A percentile compares a stretch with the other conserved stretches of the same genome.
These are phyloP conservation scores for Ceriops tagal DNA, from an alignment of 345 rosid genomes.

Conservation along the genomic window DNA sequence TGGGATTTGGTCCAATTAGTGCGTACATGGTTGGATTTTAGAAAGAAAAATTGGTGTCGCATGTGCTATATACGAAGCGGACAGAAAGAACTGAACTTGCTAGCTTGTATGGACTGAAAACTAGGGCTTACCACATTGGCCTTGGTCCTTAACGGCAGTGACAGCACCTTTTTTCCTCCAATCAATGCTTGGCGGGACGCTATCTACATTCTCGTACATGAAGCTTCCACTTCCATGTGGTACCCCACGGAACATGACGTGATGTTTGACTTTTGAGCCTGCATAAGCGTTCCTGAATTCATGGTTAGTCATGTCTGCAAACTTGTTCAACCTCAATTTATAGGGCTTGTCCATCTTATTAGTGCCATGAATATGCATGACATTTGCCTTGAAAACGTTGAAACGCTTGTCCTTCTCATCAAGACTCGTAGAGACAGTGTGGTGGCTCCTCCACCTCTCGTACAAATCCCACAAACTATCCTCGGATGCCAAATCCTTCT, in stretches of 20 bases:
- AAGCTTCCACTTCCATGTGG: conserved; percentile 41
- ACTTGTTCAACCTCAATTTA: conserved; percentile 79
- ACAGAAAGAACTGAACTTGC: not conserved
- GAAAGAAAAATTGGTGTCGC: too few species aligned
- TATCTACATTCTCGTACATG: conserved; percentile 46
- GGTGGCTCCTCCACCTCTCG: conserved; percentile 87
- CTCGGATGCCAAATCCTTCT: conserved; percentile 58
- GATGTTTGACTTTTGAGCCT: conserved; percentile 71
- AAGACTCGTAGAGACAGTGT: conserved; percentile 60
- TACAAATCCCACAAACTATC: conserved; percentile 70
- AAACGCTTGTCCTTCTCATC: conserved; percentile 62
- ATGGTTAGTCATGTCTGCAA: conserved; percentile 78
- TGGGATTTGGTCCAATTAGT: too few species aligned
- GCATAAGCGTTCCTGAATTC: conserved; percentile 61
- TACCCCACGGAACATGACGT: conserved; percentile 50
- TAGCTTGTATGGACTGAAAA: not conserved
- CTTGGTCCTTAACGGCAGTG: conserved; percentile 71
- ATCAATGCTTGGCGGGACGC: conserved; percentile 51
- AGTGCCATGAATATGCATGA: conserved; percentile 59
- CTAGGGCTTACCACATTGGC: conserved; percentile 59
- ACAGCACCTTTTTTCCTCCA: conserved; percentile 86
- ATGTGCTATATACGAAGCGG: not conserved
- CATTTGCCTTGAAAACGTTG: conserved; percentile 77
- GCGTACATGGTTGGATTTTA: too few species aligned
- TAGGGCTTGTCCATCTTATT: conserved; percentile 70